Percentiles rank a stretch among this genome's conserved stretches.
Conservation (phyloP, 208 protist genomes). For the Lotmaria passim region DNA sequence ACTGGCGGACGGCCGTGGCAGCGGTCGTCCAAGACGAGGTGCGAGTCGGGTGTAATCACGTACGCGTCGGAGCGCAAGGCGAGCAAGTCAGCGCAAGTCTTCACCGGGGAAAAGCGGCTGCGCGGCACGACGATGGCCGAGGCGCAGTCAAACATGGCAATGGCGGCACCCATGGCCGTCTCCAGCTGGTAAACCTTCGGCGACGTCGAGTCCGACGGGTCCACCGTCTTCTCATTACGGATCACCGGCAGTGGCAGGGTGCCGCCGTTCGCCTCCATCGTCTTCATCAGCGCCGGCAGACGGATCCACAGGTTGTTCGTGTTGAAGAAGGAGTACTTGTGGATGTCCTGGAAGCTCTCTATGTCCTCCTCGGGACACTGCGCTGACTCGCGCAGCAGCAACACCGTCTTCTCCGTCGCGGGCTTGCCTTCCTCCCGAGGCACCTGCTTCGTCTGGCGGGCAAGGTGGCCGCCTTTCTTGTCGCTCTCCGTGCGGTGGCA, state of each 20-base stretch:
- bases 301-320: slow-evolving; percentile 99
- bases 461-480: slow-evolving; percentile 94
- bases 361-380: slow-evolving; percentile 91
- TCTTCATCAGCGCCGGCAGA: slow-evolving; percentile 83
- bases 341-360: slow-evolving; percentile 96
- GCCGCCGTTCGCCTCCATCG: slow-evolving; percentile 66
- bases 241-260: slow-evolving; percentile 83
- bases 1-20: slow-evolving; percentile 63
- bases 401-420: slow-evolving; percentile 27
- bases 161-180: slow-evolving; percentile 95
- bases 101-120: slow-evolving; percentile 98
- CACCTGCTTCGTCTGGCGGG: slow-evolving; percentile 29
- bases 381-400: slow-evolving; percentile 91
- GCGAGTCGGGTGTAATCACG: slow-evolving; percentile 65
- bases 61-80: slow-evolving; percentile 97
- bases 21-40: slow-evolving; percentile 56
- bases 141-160: slow-evolving; percentile 89
- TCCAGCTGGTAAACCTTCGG: slow-evolving; percentile 87
- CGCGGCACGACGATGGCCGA: slow-evolving; percentile 94
- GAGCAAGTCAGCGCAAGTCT: slow-evolving; percentile 97
- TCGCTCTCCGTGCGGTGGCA: slow-evolving; percentile 89
- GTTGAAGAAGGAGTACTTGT: slow-evolving; percentile 99
- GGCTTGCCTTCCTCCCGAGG: slow-evolving; percentile 18
- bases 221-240: slow-evolving; percentile 86
- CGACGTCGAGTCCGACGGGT: slow-evolving; percentile 67